Percentiles rank a stretch among this genome's conserved stretches.
These are phyloP conservation scores for Camellia sinensis DNA, from an alignment of 148 eudicot genomes.

Conservation along the genomic window DNA sequence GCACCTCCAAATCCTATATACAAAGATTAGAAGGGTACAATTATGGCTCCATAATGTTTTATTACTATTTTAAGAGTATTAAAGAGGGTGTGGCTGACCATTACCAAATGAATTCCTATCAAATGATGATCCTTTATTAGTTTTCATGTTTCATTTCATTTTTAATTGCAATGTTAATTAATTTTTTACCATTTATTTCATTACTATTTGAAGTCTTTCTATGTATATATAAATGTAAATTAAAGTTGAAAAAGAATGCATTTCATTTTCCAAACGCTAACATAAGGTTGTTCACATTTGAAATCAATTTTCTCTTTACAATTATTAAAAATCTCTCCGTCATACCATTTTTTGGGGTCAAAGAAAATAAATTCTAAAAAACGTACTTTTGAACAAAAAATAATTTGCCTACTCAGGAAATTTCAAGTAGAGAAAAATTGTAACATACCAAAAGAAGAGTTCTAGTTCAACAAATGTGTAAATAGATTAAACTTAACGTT, in stretches of 20 bases:
- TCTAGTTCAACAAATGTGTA: background rate
- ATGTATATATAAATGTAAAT: too few species aligned
- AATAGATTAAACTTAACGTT: background rate
- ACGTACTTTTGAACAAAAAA: background rate
- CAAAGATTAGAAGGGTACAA: conserved; percentile 1
- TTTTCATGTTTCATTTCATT: background rate
- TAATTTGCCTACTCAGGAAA: background rate
- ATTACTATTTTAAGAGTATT: background rate
- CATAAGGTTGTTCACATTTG: too few species aligned
- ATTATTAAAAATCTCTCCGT: background rate
- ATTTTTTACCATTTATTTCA: too few species aligned
- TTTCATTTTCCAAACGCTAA: too few species aligned
- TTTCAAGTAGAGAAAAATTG: background rate
- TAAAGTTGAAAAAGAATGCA: too few species aligned
- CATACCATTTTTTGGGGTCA: background rate
- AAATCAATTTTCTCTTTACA: too few species aligned
- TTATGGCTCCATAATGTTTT: background rate
- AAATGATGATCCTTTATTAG: too few species aligned
- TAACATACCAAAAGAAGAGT: background rate
- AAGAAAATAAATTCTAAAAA: background rate
- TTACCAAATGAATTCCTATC: background rate
- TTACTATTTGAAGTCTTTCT: too few species aligned
- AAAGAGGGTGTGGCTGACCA: background rate
- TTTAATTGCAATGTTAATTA: background rate
- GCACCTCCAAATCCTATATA: background rate